Base-by-base conservation (phyloP, 2,329 filamentous ascomycete species). In the Aspergillus arachidicola region DNA sequence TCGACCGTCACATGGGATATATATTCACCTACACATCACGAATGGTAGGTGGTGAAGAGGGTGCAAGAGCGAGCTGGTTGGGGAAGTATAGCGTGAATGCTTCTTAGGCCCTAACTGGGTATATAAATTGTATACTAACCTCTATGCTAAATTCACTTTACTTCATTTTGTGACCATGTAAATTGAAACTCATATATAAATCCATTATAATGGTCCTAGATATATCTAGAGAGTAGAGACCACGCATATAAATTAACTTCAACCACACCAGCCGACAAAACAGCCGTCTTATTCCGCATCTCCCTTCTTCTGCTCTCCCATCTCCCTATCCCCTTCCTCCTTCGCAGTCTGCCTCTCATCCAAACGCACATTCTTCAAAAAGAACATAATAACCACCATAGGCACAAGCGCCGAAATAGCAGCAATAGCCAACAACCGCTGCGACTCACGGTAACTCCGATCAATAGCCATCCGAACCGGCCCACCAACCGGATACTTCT, bases 341-440 rank as follows among this genome's bases (percentile, higher is more conserved):
- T 19, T 19, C 2, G n/a, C 32, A 14, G 58, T 41, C 54, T 61
- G 54, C 21, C 36, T 30, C 32, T 69, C 66, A 63, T 65, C 64
- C 23, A 72, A 43, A 19, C 61, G 58, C 34, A 72, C 61, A 57
- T 71, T 66, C 51, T 64, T 64, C 53, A 72, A 48, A 46, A 72
- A 69, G 51, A 71, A 62, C 68, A 72, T 69, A 14, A 67, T 57
- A 55, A 68, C 58, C 12, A 72, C 32, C 68, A 69, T 69, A 7
- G 64, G 64, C 5, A 62, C 66, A 9, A 70, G 32, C 2, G 66
- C 65, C 28, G 51, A 34, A 21, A 69, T n/a, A 1, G 56, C 66
- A n/a, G 65, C 66, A 48, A 70, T 71, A 2, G 55, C 69, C 48
- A 71, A 45, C 14, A 71, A 32, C 23, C 65, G 61, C 57, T 70